Evolutionary conservation across 768 basidiomycete species (phyloP), one percentile per base, ranked within the genome.

Genomic region (Russula virescens): DNA sequence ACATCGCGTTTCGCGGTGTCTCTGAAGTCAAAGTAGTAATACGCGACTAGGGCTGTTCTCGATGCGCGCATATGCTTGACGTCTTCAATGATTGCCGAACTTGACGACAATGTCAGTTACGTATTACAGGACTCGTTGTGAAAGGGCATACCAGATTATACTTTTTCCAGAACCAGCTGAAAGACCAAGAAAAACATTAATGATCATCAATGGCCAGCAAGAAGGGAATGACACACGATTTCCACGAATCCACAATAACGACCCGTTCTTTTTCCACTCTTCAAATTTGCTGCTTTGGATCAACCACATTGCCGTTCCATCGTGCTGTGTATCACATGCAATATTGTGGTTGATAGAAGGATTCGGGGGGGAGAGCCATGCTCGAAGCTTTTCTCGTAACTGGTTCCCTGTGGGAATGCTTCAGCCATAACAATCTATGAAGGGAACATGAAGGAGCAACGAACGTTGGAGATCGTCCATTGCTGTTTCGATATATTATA

Each of bases 231-330:
- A 3, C 55, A 11, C 14, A 62, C 61, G 48, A 34, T 45, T 62
- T 5, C 61, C 61, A 28, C 23, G 54, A 26, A 56, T 55, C 60
- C 60, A 55, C 23, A 61, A 43, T n/a, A 61, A 31, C 0, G 54
- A 56, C 0, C 55, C 31, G 9, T 42, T 45, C 21, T 13, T 5
- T 8, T 56, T 62, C 61, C 61, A 62, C 1, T 56, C 28, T 0
- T n/a, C 10, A 38, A 61, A 61, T 21, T 10, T 28, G 5, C 7
- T 5, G 1, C 53, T 21, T 14, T 21, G 21, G n/a, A 34, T 42
- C 8, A 61, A 61, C 60, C 60, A 61, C 0, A n/a, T 14, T 23
- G 60, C 38, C 4, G 60, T 55, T 10, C 54, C 55, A 9, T 45
- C 18, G 19, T 51, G 31, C 0, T 51, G 61, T 9, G n/a, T 38